phyloP scores from a whole-genome alignment of 768 basidiomycete species.

The Strobilomyces dryophilus region DNA sequence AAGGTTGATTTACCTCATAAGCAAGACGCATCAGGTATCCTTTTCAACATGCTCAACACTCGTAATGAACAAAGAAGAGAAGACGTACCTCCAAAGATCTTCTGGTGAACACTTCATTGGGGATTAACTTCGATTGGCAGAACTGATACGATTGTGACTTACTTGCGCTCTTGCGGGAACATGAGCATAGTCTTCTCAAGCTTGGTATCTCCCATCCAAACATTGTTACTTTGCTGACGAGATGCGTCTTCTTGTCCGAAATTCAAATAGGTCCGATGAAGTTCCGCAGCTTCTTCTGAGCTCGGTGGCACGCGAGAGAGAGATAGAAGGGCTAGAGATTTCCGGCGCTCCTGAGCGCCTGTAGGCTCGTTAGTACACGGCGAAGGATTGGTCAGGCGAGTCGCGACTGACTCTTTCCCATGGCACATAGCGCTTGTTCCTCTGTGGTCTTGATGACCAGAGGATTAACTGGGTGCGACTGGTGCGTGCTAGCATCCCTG shows the following conservation, averaged over 20 bases:
- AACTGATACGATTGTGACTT: constrained; percentile 22
- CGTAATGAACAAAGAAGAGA: background rate
- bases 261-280: constrained; percentile 67
- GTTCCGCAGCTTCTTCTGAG: constrained; percentile 58
- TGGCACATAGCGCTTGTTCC: constrained; percentile 55
- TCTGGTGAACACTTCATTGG: constrained; percentile 62
- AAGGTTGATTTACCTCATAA: constrained; percentile 48
- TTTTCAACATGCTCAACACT: constrained; percentile 10
- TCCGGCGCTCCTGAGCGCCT: constrained; percentile 63
- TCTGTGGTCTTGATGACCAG: constrained; percentile 56
- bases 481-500: constrained; percentile 62
- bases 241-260: constrained; percentile 43
- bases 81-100: constrained; percentile 68
- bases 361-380: background rate
- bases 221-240: constrained; percentile 38
- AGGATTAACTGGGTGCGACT: constrained; percentile 59
- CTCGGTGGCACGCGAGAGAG: constrained; percentile 72
- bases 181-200: constrained; percentile 69
- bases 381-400: background rate
- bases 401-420: constrained; percentile 58
- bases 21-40: constrained; percentile 62
- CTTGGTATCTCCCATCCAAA: constrained; percentile 73
- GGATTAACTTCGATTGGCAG: background rate
- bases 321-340: constrained; percentile 50
- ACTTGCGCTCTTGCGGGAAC: constrained; percentile 87